Conservation (phyloP, 2,329 filamentous ascomycete species). For the Spiromastix sp. region DNA sequence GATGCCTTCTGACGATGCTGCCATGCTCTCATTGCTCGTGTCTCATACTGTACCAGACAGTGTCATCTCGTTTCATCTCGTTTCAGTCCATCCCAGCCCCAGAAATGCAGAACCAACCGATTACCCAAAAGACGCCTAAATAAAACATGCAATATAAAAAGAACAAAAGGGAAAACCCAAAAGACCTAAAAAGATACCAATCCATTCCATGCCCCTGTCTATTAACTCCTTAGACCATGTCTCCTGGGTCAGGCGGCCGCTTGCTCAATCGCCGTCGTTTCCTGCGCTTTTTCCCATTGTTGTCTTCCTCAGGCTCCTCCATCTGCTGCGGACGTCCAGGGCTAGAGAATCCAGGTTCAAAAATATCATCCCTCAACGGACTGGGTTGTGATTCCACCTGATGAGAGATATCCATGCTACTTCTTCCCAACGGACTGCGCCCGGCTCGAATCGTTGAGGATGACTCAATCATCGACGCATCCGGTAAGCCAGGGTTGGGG, state of each 20-base stretch:
- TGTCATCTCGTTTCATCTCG: no score
- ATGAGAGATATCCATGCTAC: slow-evolving; percentile 25
- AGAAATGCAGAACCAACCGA: slow-evolving; percentile 1
- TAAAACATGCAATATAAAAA: background rate
- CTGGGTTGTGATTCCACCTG: no score
- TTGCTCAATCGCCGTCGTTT: slow-evolving; percentile 8
- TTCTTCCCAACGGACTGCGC: slow-evolving; percentile 26
- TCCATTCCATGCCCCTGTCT: no score
- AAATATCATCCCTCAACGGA: no score
- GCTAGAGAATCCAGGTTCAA: background rate
- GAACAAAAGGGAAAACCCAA: slow-evolving; percentile 1
- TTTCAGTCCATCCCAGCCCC: no score
- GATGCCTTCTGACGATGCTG: background rate
- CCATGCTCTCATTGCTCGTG: background rate
- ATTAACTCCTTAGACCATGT: slow-evolving; percentile 10
- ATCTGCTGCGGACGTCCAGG: slow-evolving; percentile 2
- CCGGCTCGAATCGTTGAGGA: slow-evolving; percentile 15
- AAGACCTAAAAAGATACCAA: background rate
- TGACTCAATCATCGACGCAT: slow-evolving; percentile 11
- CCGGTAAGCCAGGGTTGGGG: slow-evolving; percentile 6
- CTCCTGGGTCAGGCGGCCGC: slow-evolving; percentile 3
- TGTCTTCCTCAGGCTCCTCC: slow-evolving; percentile 8
- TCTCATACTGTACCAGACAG: slow-evolving; percentile 3
- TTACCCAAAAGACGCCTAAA: background rate
- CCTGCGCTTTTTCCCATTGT: slow-evolving; percentile 6